These are phyloP conservation scores for Fusarium beomiforme DNA, from an alignment of 2,329 filamentous ascomycete species.

Conservation along the genomic window DNA sequence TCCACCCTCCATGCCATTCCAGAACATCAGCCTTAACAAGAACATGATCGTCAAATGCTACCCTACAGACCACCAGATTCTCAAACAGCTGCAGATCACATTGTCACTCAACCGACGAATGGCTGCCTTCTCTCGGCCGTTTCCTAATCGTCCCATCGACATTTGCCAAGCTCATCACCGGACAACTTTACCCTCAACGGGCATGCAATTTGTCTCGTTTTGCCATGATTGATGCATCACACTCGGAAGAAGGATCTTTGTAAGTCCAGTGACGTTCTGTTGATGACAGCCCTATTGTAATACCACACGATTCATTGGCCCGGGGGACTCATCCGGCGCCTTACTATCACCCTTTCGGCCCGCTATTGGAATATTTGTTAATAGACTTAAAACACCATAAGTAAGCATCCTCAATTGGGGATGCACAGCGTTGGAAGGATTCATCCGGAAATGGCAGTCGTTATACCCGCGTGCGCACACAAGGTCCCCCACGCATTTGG, in stretches of 20 bases:
- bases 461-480: neutral
- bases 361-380: neutral
- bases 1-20: neutral
- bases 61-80: neutral
- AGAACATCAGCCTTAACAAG: neutral
- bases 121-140: neutral
- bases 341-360: neutral
- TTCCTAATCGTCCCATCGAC: neutral
- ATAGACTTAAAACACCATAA: neutral
- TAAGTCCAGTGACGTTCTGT: neutral
- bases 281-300: neutral
- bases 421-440: neutral
- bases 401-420: neutral
- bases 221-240: conserved; percentile 6
- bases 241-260: neutral
- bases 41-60: neutral
- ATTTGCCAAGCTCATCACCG: neutral
- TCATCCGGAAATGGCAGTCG: conserved; percentile 6
- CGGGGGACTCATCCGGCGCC: neutral
- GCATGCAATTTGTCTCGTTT: neutral
- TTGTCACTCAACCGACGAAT: neutral
- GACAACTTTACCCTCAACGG: neutral
- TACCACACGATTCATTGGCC: neutral
- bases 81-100: neutral
- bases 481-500: conserved; percentile 4